Evolutionary conservation across 2,329 filamentous ascomycete genomes (phyloP), one percentile per base, ranked within the genome.

Genomic region (Passalora sequoiae): DNA sequence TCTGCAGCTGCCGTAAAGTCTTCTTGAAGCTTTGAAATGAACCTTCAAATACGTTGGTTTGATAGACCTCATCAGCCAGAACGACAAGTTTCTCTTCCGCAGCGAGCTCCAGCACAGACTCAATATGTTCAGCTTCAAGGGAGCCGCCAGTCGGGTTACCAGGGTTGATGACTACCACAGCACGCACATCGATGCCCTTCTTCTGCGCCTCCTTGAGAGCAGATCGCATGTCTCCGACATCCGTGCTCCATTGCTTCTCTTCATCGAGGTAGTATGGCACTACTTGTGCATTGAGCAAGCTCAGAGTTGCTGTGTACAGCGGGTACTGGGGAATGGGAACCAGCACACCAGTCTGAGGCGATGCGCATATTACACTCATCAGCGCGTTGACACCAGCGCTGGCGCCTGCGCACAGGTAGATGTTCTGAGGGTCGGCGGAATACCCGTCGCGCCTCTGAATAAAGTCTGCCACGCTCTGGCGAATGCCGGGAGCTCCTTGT

Each of bases 251-350:
- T 51, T 80, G 77, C 58, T 82, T 80, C 54, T 80, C 71, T 71
- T 98, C 92, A 57, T 97, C 86, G 38, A 98, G 81, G 69, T 88
- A 85, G 73, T 98, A 98, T 27, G 92, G 91, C 20, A 98, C 92
- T 62, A 84, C 86, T 44, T 78, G 80, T 40, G 91, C 87, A 66
- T 96, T 79, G 48, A 97, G 77, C 35, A 98, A 71, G 40, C 89
- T 75, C 50, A 98, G 78, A 1, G 89, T 92, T 19, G 92, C 92
- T 6, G 91, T 97, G 73, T 98, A 98, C 37, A 98, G 83, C 17
- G 92, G 92, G 68, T 98, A 98, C 69, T 98, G 92, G 5, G 92
- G 92, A 57, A 98, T 97, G 17, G 91, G 92, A 15, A 97, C 84
- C 50, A 98, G 81, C 43, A 98, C 79, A 48, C 92, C 92, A 4